Percentiles rank a stretch among this genome's conserved stretches.
Evolutionary conservation across 331 rosid genomes (phyloP).

Genomic region (Prunus yedoensis): DNA sequence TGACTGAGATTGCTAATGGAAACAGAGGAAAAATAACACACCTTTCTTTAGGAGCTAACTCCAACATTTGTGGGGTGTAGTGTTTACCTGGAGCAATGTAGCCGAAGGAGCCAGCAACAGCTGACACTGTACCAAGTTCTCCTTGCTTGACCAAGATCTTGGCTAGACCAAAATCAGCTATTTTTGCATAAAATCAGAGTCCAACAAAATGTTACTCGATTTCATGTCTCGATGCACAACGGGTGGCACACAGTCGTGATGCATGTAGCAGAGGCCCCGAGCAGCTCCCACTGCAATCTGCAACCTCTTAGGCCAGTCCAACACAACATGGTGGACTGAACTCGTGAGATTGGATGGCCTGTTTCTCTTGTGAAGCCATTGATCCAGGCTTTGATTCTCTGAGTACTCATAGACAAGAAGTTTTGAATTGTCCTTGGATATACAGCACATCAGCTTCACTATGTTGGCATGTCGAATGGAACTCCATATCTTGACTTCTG

Average conservation of each 20-base stretch:
- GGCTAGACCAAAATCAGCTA: too few species aligned
- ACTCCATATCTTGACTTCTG: slow-evolving; percentile 73
- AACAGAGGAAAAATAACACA: too few species aligned
- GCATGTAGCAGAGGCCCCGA: slow-evolving; percentile 82
- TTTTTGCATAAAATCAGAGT: too few species aligned
- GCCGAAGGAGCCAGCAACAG: too few species aligned
- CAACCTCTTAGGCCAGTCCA: slow-evolving; percentile 76
- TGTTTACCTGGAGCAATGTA: too few species aligned
- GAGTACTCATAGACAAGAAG: slow-evolving; percentile 85
- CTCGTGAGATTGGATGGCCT: slow-evolving; percentile 20
- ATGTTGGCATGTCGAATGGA: slow-evolving; percentile 70
- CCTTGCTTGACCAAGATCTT: too few species aligned
- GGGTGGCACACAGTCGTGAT: slow-evolving; percentile 69
- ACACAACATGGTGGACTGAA: slow-evolving; percentile 20
- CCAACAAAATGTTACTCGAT: too few species aligned
- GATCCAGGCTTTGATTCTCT: slow-evolving; percentile 68
- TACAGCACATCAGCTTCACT: slow-evolving; percentile 75
- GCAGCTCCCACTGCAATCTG: slow-evolving; percentile 79
- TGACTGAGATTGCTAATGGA: too few species aligned
- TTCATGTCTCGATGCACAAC: slow-evolving; percentile 78
- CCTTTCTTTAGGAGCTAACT: too few species aligned
- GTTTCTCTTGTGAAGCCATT: slow-evolving; percentile 61
- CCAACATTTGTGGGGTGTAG: too few species aligned
- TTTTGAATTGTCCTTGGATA: slow-evolving; percentile 58
- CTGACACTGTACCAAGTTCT: too few species aligned